Evolutionary conservation across 2,329 filamentous ascomycete species (phyloP).

Genomic region (Hypoxylon sp.): DNA sequence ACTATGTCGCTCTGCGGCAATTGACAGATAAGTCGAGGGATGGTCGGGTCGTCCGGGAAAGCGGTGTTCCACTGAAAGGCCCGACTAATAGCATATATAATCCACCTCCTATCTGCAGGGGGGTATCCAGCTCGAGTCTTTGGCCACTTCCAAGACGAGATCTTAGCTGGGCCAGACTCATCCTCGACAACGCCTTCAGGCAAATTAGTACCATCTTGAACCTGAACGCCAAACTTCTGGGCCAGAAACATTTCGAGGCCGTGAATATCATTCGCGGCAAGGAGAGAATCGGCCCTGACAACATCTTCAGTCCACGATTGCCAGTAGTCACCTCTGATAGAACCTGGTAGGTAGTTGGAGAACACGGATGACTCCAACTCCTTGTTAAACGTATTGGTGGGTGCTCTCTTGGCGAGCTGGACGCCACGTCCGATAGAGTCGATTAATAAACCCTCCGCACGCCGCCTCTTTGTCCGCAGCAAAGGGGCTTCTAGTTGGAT

Average conservation of each 20-base stretch:
- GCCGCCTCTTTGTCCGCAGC: conserved; percentile 66
- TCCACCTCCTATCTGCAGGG: conserved; percentile 73
- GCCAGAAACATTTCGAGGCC: conserved; percentile 66
- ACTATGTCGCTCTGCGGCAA: conserved; percentile 67
- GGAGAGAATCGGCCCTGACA: conserved; percentile 61
- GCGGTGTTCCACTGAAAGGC: conserved; percentile 68
- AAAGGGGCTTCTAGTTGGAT: conserved; percentile 76
- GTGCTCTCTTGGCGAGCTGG: conserved; percentile 55
- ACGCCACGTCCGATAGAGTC: conserved; percentile 79
- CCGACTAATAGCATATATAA: conserved; percentile 72
- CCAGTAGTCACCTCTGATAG: conserved; percentile 64
- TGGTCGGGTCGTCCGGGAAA: conserved; percentile 58
- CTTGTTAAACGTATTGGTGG: conserved; percentile 49
- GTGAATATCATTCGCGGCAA: conserved; percentile 59
- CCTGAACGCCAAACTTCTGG: conserved; percentile 61
- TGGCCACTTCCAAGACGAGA: conserved; percentile 64
- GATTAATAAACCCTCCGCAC: conserved; percentile 73
- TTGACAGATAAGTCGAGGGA: conserved; percentile 55
- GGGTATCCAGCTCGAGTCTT: conserved; percentile 60
- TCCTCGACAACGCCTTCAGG: conserved; percentile 42
- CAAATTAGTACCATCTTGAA: conserved; percentile 45
- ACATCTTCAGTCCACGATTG: conserved; percentile 60
- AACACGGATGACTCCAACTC: conserved; percentile 52
- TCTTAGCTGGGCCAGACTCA: conserved; percentile 29
- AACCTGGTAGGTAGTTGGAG: conserved; percentile 61